Evolutionary conservation across 1,139 yeast genomes (phyloP).

Genomic region (Candida neerlandica): DNA sequence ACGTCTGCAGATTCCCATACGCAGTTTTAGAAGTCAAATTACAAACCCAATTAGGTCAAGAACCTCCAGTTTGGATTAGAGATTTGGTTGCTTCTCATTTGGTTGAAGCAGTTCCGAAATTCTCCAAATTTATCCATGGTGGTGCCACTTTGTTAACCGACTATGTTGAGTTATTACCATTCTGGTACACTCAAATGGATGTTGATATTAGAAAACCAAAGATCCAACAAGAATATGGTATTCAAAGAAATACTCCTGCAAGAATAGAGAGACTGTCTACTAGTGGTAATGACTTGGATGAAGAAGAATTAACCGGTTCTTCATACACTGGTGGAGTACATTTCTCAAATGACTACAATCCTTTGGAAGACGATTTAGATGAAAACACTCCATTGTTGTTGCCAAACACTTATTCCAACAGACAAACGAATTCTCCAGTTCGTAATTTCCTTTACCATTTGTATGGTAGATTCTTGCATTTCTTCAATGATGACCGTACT

Average conservation of each 20-base stretch:
- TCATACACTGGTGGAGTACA: slow-evolving; percentile 44
- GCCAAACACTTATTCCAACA: slow-evolving; percentile 36
- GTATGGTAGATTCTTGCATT: slow-evolving; percentile 43
- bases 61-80: slow-evolving; percentile 97
- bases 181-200: slow-evolving; percentile 98
- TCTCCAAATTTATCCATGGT: slow-evolving; percentile 96
- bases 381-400: slow-evolving; percentile 44
- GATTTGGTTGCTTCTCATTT: slow-evolving; percentile 88
- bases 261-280: slow-evolving; percentile 39
- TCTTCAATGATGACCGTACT: slow-evolving; percentile 66
- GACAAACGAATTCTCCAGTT: slow-evolving; percentile 33
- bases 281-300: slow-evolving; percentile 50
- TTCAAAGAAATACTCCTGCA: slow-evolving; percentile 27
- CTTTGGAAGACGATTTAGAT: slow-evolving; percentile 52
- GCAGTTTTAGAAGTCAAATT: slow-evolving; percentile 96
- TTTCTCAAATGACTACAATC: slow-evolving; percentile 50
- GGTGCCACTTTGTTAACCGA: slow-evolving; percentile 87
- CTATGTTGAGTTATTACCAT: slow-evolving; percentile 80
- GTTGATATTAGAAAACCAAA: slow-evolving; percentile 92
- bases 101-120: slow-evolving; percentile 97
- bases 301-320: slow-evolving; percentile 44
- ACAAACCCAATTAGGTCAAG: slow-evolving; percentile 97
- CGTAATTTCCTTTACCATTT: slow-evolving; percentile 32
- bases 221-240: slow-evolving; percentile 64
- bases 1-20: slow-evolving; percentile 91